These are phyloP conservation scores for Kernera saxatilis DNA, from an alignment of 345 rosid genomes.

Conservation along the genomic window DNA sequence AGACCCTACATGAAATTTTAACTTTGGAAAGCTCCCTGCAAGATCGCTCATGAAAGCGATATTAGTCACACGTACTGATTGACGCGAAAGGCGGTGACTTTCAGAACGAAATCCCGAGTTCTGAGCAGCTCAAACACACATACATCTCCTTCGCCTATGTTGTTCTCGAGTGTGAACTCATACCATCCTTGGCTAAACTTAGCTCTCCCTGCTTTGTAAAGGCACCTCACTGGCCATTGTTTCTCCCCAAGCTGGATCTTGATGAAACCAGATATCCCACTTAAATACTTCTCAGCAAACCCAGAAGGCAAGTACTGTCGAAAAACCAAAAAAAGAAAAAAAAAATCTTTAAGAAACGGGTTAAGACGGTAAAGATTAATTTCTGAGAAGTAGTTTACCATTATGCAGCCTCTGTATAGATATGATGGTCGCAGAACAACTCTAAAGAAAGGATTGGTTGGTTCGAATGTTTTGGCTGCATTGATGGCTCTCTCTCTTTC, in stretches of 20 bases:
- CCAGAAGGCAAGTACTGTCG: conserved; percentile 74
- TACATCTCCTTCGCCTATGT: conserved; percentile 83
- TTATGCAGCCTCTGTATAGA: conserved; percentile 68
- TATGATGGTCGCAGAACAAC: conserved; percentile 83
- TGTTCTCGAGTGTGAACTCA: conserved; percentile 74
- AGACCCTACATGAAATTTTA: conserved; percentile 12
- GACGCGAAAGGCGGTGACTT: conserved; percentile 71
- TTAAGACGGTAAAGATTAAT: neutral
- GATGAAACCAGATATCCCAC: conserved; percentile 77
- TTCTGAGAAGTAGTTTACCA: conserved; percentile 43
- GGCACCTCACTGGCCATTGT: conserved; percentile 88
- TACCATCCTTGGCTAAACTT: conserved; percentile 89
- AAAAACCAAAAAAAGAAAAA: neutral
- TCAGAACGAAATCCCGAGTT: conserved; percentile 61
- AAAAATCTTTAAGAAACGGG: neutral
- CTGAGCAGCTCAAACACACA: conserved; percentile 72
- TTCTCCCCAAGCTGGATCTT: conserved; percentile 65
- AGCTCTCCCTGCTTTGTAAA: conserved; percentile 77
- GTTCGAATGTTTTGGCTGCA: conserved; percentile 71
- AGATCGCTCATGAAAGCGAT: neutral
- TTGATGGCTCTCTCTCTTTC: conserved; percentile 61
- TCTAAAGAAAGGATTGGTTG: conserved; percentile 67
- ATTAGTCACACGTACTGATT: conserved; percentile 14
- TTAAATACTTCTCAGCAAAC: conserved; percentile 71
- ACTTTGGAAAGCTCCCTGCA: neutral